Percentiles rank a stretch among this genome's conserved stretches.
Evolutionary conservation across 306 rosid species (phyloP).

Genomic region (Castanospermum australe): DNA sequence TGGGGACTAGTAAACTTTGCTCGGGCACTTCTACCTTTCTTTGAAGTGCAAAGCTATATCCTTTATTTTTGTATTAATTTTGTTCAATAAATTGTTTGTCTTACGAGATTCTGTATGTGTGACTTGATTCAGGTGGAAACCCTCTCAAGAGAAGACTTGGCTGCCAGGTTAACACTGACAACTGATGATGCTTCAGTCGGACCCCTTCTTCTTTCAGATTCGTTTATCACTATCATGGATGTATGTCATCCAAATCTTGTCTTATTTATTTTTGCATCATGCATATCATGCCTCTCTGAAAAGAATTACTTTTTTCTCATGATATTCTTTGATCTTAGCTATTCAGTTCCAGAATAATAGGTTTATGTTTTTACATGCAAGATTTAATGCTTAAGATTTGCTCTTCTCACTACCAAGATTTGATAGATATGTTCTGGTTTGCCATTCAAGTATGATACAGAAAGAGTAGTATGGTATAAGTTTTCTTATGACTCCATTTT

Average conservation of each 20-base stretch:
- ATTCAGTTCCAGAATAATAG: background rate
- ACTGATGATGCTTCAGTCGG: constrained; percentile 86
- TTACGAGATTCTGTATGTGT: background rate
- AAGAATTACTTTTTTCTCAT: background rate
- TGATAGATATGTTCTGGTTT: background rate
- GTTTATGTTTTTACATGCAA: too few relatives aligned
- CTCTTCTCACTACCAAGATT: too few relatives aligned
- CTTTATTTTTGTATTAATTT: background rate
- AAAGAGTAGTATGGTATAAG: background rate
- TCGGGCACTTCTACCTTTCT: background rate
- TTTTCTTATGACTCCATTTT: constrained; percentile 13
- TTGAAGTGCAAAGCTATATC: constrained; percentile 1
- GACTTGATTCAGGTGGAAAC: constrained; percentile 78
- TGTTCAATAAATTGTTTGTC: constrained; percentile 3
- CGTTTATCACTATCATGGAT: constrained; percentile 89
- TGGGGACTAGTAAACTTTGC: constrained; percentile 4
- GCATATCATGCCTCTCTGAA: background rate
- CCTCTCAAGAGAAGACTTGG: constrained; percentile 89
- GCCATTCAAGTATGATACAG: constrained; percentile 1
- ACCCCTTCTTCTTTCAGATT: constrained; percentile 82
- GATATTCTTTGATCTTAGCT: background rate
- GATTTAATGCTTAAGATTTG: too few relatives aligned
- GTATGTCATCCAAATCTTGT: constrained; percentile 57
- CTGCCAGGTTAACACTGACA: constrained; percentile 89
- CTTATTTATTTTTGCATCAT: constrained; percentile 16